phyloP scores from a whole-genome alignment of 1,284 basidiomycete genomes.

The Veloboletus limbatus region DNA sequence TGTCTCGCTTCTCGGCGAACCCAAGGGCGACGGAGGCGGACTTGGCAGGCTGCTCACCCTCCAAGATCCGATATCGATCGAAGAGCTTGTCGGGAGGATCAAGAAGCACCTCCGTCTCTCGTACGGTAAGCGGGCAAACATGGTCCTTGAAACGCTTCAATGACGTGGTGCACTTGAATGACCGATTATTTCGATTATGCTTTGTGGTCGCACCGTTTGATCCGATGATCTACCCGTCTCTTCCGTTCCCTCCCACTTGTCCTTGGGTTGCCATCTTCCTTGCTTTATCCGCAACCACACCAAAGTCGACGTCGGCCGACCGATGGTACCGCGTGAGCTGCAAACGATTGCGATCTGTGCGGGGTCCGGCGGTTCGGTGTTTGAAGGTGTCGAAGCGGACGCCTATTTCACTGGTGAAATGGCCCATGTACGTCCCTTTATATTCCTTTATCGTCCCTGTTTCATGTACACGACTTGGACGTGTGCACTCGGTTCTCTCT shows the following conservation, averaged over 20 bases:
- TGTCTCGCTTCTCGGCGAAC: slow-evolving; percentile 40
- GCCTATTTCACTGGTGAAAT: slow-evolving; percentile 92
- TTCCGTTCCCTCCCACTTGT: slow-evolving; percentile 8
- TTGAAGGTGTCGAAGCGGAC: slow-evolving; percentile 70
- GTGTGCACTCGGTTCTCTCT: too few species aligned
- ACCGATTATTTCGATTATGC: neutral
- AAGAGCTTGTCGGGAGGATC: slow-evolving; percentile 60
- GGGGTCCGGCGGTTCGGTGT: slow-evolving; percentile 76
- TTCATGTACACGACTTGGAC: too few species aligned
- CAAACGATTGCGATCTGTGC: slow-evolving; percentile 79
- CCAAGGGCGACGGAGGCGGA: slow-evolving; percentile 50
- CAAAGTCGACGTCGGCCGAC: slow-evolving; percentile 76
- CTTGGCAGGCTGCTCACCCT: slow-evolving; percentile 69
- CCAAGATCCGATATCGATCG: slow-evolving; percentile 52
- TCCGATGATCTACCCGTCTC: slow-evolving; percentile 18
- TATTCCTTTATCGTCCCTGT: slow-evolving; percentile 6
- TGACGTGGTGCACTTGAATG: slow-evolving; percentile 15
- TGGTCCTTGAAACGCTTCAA: slow-evolving; percentile 12
- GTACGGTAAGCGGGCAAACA: slow-evolving; percentile 46
- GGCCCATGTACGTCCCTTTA: slow-evolving; percentile 63
- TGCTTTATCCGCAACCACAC: slow-evolving; percentile 9
- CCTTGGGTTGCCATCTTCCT: slow-evolving; percentile 3
- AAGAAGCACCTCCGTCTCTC: slow-evolving; percentile 66
- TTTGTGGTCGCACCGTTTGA: slow-evolving; percentile 4
- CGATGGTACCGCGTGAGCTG: slow-evolving; percentile 38